Evolutionary conservation across 2,329 filamentous ascomycete genomes (phyloP), one percentile per base, ranked within the genome.

Genomic region (Dothidotthia symphoricarpi): DNA sequence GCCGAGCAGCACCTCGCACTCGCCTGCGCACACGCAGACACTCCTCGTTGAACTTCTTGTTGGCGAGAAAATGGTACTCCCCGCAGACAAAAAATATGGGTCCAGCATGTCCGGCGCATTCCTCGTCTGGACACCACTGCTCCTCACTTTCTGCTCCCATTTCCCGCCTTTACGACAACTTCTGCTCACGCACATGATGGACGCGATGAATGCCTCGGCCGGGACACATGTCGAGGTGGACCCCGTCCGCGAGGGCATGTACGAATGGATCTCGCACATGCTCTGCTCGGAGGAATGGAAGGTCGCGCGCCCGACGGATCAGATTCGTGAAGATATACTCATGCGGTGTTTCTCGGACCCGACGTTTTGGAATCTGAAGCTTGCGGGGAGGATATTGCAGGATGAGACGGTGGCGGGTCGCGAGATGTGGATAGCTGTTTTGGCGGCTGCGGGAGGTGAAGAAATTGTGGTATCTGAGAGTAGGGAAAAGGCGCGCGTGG

Each of bases 241-340:
- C 43, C 54, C 66, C 0, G 47, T 55, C 6, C 56, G 57, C 24
- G 72, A 78, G 56, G 72, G 66, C 2, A 36, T 73, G 22, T 73
- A 66, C 43, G 57, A 69, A 24, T 80, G 77, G 77, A 49, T 76
- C 16, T 48, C 69, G 7, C 73, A 77, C 49, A 61, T 79, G 8
- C 48, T 76, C 16, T 57, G 57, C 4, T 67, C 67, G 9, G 34
- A 58, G 3, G 51, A 57, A 2, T 75, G 70, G 71, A 26, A 35
- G n/a, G 49, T 51, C 9, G 47, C 47, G 19, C 45, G 58, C 24
- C 31, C 50, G 14, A 26, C 19, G 3, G 29, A 31, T 2, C 17
- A 28, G 8, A 9, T 52, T 7, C 22, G 42, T 4, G 47, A 57
- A 11, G 27, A 48, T 10, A 35, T 43, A 2, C 32, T 62, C 0